Base-by-base conservation (phyloP, 2,329 filamentous ascomycete species). In the Monilinia fructicola region DNA sequence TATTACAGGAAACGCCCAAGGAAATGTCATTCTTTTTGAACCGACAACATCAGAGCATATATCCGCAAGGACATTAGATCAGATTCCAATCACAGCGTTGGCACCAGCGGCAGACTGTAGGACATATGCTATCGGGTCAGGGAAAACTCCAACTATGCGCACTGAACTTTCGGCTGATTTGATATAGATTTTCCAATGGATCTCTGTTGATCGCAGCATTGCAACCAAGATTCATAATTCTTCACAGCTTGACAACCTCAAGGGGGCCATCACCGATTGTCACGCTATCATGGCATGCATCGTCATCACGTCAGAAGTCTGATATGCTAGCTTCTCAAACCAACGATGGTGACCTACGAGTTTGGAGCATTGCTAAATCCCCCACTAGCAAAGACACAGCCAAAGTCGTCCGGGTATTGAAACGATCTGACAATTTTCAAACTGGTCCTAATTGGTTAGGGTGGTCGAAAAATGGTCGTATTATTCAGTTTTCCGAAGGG, bases 291-390 rank as follows among this genome's bases (percentile, higher is more conserved):
- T 99, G 95, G 95, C 95, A 99, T 82, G 93, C 94, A 48, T 97
- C 95, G 0, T 97, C 95, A 0, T 90, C 93, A 0, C 92, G 93
- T 71, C 93, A 97, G 78, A 97, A 96, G 79, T 97, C 95, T 0
- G 94, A 98, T 75, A 99, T 99, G 95, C 82, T 99, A 74, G 94
- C 94, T 1, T 91, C 93, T 11, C 94, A 98, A 78, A 95, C 92
- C 4, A 85, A 90, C 62, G 93, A 97, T 75, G 94, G 95, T 26
- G 94, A 99, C 75, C 81, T 99, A 55, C 86, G 93, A 72, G 93
- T 99, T 26, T 99, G 95, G 95, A 99, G 95, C 75, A 90, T 99
- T 64, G 87, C 94, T 26, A 99, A 98, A 78, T 85, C 85, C 68
- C 81, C 89, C 77, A 83, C 88, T 76, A 78, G 85, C 73, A 87